Percentiles rank a stretch among this genome's conserved stretches.
Conservation (phyloP, 805 yeast genomes). For the Komagataella mondaviorum region DNA sequence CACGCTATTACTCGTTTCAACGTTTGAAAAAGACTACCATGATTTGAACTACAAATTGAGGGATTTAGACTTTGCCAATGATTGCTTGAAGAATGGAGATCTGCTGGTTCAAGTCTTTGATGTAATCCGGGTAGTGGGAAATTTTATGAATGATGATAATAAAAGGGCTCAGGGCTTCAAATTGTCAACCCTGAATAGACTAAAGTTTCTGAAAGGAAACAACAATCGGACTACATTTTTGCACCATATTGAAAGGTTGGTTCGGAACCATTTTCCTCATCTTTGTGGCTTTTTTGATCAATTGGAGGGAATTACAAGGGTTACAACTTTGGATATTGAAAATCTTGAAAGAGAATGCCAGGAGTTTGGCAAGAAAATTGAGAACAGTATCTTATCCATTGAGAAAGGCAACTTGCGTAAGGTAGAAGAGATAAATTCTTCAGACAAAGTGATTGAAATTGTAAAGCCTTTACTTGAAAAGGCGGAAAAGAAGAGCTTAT, state of each 20-base stretch:
- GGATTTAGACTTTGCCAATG: constrained; percentile 45
- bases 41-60: constrained; percentile 45
- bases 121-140: constrained; percentile 61
- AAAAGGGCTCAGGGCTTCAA: constrained; percentile 63
- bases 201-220: constrained; percentile 59
- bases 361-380: constrained; percentile 36
- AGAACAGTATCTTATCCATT: constrained; percentile 37
- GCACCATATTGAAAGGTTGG: constrained; percentile 60
- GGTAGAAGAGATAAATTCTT: constrained; percentile 47
- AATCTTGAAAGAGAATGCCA: constrained; percentile 45
- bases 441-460: constrained; percentile 43
- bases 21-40: constrained; percentile 52
- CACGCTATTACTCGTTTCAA: constrained; percentile 37
- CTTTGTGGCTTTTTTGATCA: constrained; percentile 49
- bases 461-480: constrained; percentile 29
- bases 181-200: constrained; percentile 52
- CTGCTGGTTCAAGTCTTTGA: constrained; percentile 46
- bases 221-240: constrained; percentile 58
- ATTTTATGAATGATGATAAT: constrained; percentile 62
- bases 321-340: constrained; percentile 50
- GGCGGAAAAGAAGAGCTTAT: constrained; percentile 31
- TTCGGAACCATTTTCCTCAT: constrained; percentile 56
- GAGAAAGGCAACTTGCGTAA: constrained; percentile 57
- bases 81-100: constrained; percentile 34
- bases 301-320: constrained; percentile 33